Percentiles rank a stretch among this genome's conserved stretches.
Conservation (phyloP, 495 filamentous ascomycete genomes). For the Astrothelium macrocarpum region DNA sequence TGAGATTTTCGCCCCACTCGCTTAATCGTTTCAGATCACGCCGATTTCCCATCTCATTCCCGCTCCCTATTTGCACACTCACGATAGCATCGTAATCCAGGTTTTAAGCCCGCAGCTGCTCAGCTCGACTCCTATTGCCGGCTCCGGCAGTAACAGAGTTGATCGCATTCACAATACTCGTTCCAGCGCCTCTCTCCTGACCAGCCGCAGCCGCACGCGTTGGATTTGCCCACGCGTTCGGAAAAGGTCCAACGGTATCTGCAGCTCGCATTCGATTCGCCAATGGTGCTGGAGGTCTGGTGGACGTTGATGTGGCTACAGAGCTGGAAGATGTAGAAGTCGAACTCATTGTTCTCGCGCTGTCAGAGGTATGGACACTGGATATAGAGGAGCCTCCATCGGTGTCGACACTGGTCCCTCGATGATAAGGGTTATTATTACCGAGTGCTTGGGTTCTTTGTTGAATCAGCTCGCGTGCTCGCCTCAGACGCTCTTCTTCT, state of each 20-base stretch:
- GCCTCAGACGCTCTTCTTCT: background rate
- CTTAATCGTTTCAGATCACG: too few relatives aligned
- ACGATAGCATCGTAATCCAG: background rate
- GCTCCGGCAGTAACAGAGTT: background rate
- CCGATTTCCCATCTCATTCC: background rate
- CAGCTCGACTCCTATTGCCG: background rate
- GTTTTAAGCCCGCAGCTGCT: background rate
- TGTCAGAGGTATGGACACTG: background rate
- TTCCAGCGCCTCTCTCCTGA: background rate
- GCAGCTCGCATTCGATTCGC: background rate
- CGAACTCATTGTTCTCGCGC: background rate
- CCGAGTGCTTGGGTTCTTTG: background rate
- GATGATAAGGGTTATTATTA: background rate
- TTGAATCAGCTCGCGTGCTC: background rate
- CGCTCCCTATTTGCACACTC: background rate
- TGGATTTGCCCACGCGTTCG: background rate
- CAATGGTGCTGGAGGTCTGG: background rate
- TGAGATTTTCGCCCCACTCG: too few relatives aligned
- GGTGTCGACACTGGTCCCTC: background rate
- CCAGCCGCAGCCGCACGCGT: background rate
- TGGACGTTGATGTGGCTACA: background rate
- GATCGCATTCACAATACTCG: background rate
- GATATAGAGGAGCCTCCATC: background rate
- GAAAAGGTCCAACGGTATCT: background rate
- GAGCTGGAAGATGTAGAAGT: background rate